Conservation (phyloP, 2,329 filamentous ascomycete species). For the Ceratocystis variospora region DNA sequence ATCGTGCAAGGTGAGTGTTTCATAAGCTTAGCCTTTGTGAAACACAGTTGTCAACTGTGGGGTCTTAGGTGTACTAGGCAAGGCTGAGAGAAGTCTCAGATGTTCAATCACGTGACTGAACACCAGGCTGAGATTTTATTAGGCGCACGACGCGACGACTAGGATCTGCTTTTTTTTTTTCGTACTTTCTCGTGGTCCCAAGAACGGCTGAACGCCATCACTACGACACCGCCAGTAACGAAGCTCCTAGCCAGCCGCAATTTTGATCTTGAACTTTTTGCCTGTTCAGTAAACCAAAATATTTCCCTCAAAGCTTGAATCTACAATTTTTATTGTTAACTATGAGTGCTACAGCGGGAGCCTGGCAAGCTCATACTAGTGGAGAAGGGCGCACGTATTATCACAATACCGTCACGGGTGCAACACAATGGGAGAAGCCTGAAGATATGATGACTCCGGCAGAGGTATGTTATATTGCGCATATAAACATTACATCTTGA, state of each 20-base stretch:
- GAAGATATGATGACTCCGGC: conserved; percentile 71
- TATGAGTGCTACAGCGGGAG: conserved; percentile 14
- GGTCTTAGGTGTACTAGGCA: not conserved
- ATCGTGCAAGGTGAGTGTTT: not conserved
- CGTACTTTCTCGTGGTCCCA: not conserved
- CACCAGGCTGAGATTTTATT: conserved; percentile 9
- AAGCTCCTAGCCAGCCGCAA: not conserved
- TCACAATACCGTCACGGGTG: conserved; percentile 73
- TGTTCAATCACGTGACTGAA: not conserved
- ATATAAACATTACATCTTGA: not conserved
- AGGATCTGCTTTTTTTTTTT: conserved; percentile 5
- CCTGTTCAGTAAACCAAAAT: too few species aligned
- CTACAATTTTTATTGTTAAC: not conserved
- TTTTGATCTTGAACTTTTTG: not conserved
- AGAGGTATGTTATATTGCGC: conserved; percentile 44
- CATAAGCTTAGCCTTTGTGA: not conserved
- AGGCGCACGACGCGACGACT: not conserved
- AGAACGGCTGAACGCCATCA: not conserved
- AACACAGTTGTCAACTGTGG: not conserved
- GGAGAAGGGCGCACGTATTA: conserved; percentile 79
- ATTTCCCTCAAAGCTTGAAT: not conserved
- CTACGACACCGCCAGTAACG: not conserved
- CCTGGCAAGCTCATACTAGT: conserved; percentile 73
- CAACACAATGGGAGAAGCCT: conserved; percentile 89
- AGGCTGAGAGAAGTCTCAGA: not conserved